These are phyloP conservation scores for Alternaria alternata DNA, from an alignment of 2,329 filamentous ascomycete genomes.

Conservation along the genomic window DNA sequence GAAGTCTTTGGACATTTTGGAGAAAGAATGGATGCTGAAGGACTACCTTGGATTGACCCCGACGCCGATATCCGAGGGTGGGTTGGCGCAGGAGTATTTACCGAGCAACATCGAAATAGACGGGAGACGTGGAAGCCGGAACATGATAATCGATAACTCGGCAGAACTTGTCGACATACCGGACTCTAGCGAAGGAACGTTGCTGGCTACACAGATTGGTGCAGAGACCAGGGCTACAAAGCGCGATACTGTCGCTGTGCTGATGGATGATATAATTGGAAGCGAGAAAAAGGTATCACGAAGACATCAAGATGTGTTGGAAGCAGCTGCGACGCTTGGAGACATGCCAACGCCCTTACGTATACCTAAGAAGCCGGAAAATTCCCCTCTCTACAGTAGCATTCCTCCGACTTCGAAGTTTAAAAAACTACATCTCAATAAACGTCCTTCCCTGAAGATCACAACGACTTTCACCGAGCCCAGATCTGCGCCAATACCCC, in stretches of 20 bases:
- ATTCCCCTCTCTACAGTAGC: not conserved
- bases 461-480: not conserved
- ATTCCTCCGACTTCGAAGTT: not conserved
- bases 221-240: not conserved
- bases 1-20: not conserved
- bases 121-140: not conserved
- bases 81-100: not conserved
- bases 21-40: not conserved
- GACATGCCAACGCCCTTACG: not conserved
- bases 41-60: not conserved
- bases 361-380: not conserved
- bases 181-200: not conserved
- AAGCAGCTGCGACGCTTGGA: not conserved
- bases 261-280: not conserved
- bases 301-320: not conserved
- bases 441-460: not conserved
- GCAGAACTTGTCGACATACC: not conserved
- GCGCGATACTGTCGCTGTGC: not conserved
- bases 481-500: not conserved
- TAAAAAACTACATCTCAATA: not conserved
- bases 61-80: not conserved
- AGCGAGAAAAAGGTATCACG: not conserved
- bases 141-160: not conserved
- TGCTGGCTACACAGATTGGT: not conserved
- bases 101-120: not conserved